These are phyloP conservation scores for Penicillium diatomitis DNA, from an alignment of 495 filamentous ascomycete species.

Conservation along the genomic window DNA sequence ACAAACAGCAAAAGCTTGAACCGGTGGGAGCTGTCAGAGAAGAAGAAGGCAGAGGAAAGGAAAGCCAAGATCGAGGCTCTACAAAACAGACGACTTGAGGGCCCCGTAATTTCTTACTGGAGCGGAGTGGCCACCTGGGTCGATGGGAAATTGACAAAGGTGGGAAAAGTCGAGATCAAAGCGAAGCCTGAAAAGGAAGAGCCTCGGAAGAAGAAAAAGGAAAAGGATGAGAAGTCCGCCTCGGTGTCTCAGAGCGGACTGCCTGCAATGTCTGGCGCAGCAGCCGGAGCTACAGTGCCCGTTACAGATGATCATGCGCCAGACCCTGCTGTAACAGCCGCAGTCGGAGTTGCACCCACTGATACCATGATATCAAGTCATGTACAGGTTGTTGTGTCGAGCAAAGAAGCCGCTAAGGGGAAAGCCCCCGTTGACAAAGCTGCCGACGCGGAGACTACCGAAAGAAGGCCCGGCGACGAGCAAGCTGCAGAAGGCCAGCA, in stretches of 20 bases:
- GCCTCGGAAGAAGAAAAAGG: slow-evolving; percentile 23
- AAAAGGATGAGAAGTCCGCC: slow-evolving; percentile 16
- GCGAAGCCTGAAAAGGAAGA: slow-evolving; percentile 33
- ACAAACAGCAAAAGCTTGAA: slow-evolving; percentile 85
- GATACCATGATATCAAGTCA: too few relatives aligned
- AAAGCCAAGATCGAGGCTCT: slow-evolving; percentile 72
- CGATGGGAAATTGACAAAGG: slow-evolving; percentile 65
- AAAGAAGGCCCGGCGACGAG: too few relatives aligned
- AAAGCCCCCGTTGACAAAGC: too few relatives aligned
- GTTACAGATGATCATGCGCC: not conserved
- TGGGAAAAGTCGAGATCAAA: slow-evolving; percentile 59
- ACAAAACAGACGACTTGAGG: slow-evolving; percentile 75
- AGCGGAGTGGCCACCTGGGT: slow-evolving; percentile 75
- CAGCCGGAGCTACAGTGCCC: not conserved
- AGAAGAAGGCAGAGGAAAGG: slow-evolving; percentile 72
- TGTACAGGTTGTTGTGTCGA: too few relatives aligned
- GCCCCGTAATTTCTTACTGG: slow-evolving; percentile 87
- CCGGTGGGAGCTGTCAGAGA: slow-evolving; percentile 88
- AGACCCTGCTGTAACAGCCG: too few relatives aligned
- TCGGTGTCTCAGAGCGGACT: slow-evolving; percentile 15
- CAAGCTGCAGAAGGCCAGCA: too few relatives aligned
- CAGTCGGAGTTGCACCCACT: too few relatives aligned
- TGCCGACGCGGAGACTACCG: too few relatives aligned
- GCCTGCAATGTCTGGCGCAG: slow-evolving; percentile 1
- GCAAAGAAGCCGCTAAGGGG: too few relatives aligned